Conservation (phyloP, 305 asterid genomes). For the Striga hermonthica region DNA sequence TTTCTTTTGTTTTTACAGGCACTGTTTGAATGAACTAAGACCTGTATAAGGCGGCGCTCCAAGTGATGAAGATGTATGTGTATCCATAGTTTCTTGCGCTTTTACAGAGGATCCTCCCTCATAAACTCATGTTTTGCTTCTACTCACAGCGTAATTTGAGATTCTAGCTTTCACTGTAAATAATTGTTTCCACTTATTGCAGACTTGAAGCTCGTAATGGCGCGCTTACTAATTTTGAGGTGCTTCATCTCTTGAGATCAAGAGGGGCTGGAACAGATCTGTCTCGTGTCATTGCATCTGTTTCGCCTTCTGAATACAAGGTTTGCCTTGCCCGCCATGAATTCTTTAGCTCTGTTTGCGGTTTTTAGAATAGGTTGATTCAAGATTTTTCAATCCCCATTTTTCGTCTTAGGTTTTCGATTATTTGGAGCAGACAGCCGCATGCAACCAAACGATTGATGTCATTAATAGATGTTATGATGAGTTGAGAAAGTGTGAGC, state of each 20-base stretch:
- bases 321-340: constrained; percentile 38
- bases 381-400: constrained; percentile 2
- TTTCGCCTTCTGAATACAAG: constrained; percentile 71
- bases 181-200: constrained; percentile 19
- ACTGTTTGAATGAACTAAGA: too few species aligned
- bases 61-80: constrained; percentile 4
- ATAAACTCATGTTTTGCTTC: neutral
- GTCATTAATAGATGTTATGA: constrained; percentile 36
- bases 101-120: neutral
- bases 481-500: constrained; percentile 50
- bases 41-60: neutral
- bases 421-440: constrained; percentile 62
- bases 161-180: neutral
- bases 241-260: constrained; percentile 68
- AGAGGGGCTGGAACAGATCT: constrained; percentile 84
- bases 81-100: neutral
- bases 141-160: neutral
- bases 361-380: neutral
- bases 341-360: neutral
- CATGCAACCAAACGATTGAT: constrained; percentile 65
- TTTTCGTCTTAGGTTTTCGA: constrained; percentile 54
- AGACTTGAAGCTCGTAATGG: constrained; percentile 60
- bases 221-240: constrained; percentile 73
- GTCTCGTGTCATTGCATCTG: constrained; percentile 54
- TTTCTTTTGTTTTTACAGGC: too few species aligned